These are phyloP conservation scores for Candida sp. DNA, from an alignment of 1,139 yeast species.

Conservation along the genomic window DNA sequence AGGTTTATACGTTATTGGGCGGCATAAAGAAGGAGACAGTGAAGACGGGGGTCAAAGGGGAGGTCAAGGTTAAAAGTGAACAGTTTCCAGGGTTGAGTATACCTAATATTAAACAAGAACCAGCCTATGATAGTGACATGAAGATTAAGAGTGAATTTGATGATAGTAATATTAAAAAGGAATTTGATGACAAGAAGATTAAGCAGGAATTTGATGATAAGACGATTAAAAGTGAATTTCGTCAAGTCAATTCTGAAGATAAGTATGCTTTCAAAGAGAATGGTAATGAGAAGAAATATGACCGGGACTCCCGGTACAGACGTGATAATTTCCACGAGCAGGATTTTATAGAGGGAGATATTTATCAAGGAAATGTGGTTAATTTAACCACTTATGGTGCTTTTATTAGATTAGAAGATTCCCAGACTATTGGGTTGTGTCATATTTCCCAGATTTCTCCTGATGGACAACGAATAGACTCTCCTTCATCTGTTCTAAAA, in stretches of 20 bases:
- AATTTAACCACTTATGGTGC: conserved; percentile 74
- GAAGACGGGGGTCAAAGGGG: background rate
- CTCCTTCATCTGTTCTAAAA: conserved; percentile 58
- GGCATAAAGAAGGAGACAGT: conserved; percentile 6
- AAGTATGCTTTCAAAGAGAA: conserved; percentile 6
- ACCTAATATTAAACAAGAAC: conserved; percentile 13
- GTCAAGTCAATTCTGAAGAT: too few relatives aligned
- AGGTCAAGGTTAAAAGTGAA: background rate
- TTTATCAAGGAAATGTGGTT: conserved; percentile 60
- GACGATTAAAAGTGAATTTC: too few relatives aligned
- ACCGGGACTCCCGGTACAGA: background rate
- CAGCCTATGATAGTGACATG: background rate
- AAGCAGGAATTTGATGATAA: too few relatives aligned
- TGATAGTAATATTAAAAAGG: too few relatives aligned
- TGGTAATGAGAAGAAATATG: conserved; percentile 8
- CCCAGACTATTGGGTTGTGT: conserved; percentile 54
- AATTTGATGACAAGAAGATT: too few relatives aligned
- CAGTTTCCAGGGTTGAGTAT: conserved; percentile 12
- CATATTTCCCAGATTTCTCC: conserved; percentile 70
- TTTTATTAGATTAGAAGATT: conserved; percentile 46
- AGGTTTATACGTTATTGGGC: conserved; percentile 22
- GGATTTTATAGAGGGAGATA: conserved; percentile 24
- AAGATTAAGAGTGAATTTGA: too few relatives aligned
- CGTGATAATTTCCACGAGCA: conserved; percentile 6
- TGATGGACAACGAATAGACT: conserved; percentile 44